Evolutionary conservation across 352 stramenopile species (phyloP).

Genomic region (Globisporangium nodosum): DNA sequence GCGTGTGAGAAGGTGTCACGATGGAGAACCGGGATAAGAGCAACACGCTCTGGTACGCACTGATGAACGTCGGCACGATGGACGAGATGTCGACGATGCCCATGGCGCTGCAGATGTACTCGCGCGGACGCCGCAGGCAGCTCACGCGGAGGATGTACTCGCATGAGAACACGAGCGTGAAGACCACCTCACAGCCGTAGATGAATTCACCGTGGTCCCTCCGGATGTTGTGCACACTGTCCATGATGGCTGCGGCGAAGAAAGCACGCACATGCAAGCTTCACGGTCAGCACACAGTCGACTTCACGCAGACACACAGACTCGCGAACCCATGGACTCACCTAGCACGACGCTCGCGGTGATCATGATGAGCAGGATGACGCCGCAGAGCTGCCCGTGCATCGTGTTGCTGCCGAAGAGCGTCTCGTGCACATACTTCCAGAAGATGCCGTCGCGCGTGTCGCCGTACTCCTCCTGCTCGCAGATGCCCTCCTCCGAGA

Average conservation of each 20-base stretch:
- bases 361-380: conserved; percentile 68
- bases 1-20: background rate
- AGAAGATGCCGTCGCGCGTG: conserved; percentile 25
- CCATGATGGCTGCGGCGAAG: conserved; percentile 37
- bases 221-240: conserved; percentile 61
- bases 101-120: conserved; percentile 46
- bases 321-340: conserved; percentile 15
- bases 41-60: conserved; percentile 11
- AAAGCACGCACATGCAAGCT: background rate
- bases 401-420: conserved; percentile 63
- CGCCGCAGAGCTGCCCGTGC: conserved; percentile 45
- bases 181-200: conserved; percentile 31
- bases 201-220: conserved; percentile 29
- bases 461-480: conserved; percentile 32
- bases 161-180: conserved; percentile 39
- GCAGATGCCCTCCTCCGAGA: conserved; percentile 25
- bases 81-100: conserved; percentile 49
- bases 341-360: conserved; percentile 61
- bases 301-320: background rate
- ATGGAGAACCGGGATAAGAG: background rate
- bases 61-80: conserved; percentile 43
- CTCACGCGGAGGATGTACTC: conserved; percentile 35
- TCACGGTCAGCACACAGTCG: background rate
- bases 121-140: conserved; percentile 28
- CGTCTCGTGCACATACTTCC: conserved; percentile 59